A percentile compares a stretch with the other conserved stretches of the same genome.
phyloP scores from a whole-genome alignment of 2,329 filamentous ascomycete species.

The Zymoseptoria pseudotritici region DNA sequence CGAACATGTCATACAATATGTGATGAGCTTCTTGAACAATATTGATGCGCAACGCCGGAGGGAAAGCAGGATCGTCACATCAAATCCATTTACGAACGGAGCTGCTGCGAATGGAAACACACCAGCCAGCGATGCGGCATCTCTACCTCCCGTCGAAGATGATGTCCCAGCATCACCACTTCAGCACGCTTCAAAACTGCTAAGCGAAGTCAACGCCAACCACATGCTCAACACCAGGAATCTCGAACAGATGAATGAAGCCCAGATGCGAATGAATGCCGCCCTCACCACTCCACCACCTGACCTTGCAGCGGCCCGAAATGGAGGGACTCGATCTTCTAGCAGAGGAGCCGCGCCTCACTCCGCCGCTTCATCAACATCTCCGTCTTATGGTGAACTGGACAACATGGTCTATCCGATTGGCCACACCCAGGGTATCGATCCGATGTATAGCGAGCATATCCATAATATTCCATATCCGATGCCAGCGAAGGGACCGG shows the following conservation, averaged over 20 bases:
- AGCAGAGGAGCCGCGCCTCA: slow-evolving; percentile 37
- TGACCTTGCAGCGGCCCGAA: slow-evolving; percentile 33
- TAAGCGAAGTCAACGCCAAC: slow-evolving; percentile 59
- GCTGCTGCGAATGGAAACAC: slow-evolving; percentile 10
- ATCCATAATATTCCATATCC: slow-evolving; percentile 90
- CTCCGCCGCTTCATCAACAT: slow-evolving; percentile 44
- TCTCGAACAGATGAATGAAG: slow-evolving; percentile 58
- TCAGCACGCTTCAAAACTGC: slow-evolving; percentile 59
- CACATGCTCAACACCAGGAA: slow-evolving; percentile 57
- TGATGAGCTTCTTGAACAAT: slow-evolving; percentile 60
- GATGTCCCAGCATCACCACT: slow-evolving; percentile 60
- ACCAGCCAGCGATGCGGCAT: slow-evolving; percentile 5
- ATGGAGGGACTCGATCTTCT: slow-evolving; percentile 35
- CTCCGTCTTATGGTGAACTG: slow-evolving; percentile 51
- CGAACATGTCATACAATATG: slow-evolving; percentile 62
- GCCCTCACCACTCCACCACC: slow-evolving; percentile 51
- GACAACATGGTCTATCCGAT: slow-evolving; percentile 82
- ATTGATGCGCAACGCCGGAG: slow-evolving; percentile 58
- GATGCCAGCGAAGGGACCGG: slow-evolving; percentile 58
- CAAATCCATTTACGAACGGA: slow-evolving; percentile 29
- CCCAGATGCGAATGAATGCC: slow-evolving; percentile 47
- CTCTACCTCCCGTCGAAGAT: slow-evolving; percentile 37
- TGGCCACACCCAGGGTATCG: slow-evolving; percentile 82
- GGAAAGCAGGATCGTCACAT: slow-evolving; percentile 46
- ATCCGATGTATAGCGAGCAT: slow-evolving; percentile 89